phyloP scores from a whole-genome alignment of 305 asterid genomes.

The Ajuga reptans region DNA sequence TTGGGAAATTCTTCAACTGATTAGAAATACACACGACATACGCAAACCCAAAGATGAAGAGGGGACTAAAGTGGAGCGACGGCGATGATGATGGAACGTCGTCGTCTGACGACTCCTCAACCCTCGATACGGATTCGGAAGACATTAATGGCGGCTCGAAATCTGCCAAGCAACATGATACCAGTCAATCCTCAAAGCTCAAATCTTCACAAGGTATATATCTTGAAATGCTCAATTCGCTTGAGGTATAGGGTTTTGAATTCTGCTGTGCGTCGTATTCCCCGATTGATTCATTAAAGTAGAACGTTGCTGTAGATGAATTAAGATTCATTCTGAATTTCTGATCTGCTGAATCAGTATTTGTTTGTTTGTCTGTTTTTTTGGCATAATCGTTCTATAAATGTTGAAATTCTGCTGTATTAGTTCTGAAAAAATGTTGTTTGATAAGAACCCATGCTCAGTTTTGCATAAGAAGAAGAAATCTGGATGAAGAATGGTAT shows the following conservation, averaged over 20 bases:
- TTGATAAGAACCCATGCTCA: not conserved
- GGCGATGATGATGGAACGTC: conserved; percentile 45
- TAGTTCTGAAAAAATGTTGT: not conserved
- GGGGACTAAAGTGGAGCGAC: conserved; percentile 60
- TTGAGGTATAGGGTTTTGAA: not conserved
- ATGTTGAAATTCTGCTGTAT: not conserved
- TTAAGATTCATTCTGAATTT: not conserved
- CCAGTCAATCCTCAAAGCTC: conserved; percentile 30
- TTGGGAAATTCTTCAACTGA: not conserved
- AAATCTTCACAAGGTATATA: conserved; percentile 45
- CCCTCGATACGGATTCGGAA: conserved; percentile 30
- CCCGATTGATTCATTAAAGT: not conserved
- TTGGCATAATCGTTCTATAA: not conserved
- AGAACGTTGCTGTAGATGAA: not conserved
- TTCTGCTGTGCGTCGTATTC: not conserved
- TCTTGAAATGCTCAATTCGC: not conserved
- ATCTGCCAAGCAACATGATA: conserved; percentile 20
- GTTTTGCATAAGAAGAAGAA: not conserved
- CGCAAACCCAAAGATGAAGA: conserved; percentile 37
- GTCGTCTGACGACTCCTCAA: conserved; percentile 48
- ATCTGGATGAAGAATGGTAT: not conserved
- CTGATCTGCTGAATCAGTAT: not conserved
- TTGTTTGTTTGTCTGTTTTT: not conserved
- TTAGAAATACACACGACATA: not conserved
- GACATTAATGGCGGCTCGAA: conserved; percentile 25